Evolutionary conservation across 169 alveolate species (phyloP), one percentile per base, ranked within the genome.

Genomic region (Cryptosporidium meleagridis): DNA sequence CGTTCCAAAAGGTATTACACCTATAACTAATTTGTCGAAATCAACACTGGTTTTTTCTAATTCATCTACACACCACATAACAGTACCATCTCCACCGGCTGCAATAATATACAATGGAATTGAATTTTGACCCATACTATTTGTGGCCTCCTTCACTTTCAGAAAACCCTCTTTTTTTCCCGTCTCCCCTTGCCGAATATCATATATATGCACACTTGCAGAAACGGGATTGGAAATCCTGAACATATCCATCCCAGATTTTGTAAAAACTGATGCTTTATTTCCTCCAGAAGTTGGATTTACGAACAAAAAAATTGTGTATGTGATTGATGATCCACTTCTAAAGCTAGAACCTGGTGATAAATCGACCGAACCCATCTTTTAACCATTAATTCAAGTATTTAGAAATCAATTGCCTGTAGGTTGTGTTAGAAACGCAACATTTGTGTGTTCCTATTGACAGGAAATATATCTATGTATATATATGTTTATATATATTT

Each of bases 11-110:
- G 99, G 99, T 39, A 97, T 93, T 10, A 97, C 96, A 16, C 97
- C 98, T 48, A 97, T 85, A 18, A 95, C 96, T 73, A 95, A 70
- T 33, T 71, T 59, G 23, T 91, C 87, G 35, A 92, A 72, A 62
- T 95, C 93, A 35, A 96, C 93, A n/a, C 86, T 84, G 71, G 95
- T 94, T 23, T 80, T 91, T 23, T 94, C 94, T 85, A 96, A 87
- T 92, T 96, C 98, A 62, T 91, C 87, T 4, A 97, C 85, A 44
- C 96, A 94, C 98, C 98, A 97, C 94, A 96, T 94, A 16, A 97
- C 95, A 7, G 98, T 97, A n/a, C 99, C 99, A 91, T 97, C 99
- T 10, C 99, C 99, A 14, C 99, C 99, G 21, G 97, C 98, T 23
- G 95, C 97, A n/a, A 97, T 92, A 12, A 93, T 96, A 52, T 75